Evolutionary conservation across 192 early-diverging fungal genomes (phyloP), one percentile per base, ranked within the genome.

Genomic region (Diversispora epigaea): DNA sequence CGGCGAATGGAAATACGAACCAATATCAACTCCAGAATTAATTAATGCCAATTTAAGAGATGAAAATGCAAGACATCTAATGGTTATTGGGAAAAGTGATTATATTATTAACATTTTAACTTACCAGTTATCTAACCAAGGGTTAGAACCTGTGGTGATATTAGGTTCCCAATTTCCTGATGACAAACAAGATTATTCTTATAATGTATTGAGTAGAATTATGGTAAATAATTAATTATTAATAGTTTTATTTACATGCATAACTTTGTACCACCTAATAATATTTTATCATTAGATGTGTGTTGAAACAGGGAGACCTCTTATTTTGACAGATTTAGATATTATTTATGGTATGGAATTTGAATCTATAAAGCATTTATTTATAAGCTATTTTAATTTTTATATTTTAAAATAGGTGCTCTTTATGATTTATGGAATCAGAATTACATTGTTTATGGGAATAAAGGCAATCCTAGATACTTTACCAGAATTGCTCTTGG

Each of bases 381-480:
- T 17, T 7, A 15, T 15, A 15, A 17, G 17, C 14, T 63, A 43
- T 49, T 21, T n/a, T 19, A 5, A 21, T 10, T 32, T 15, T 25
- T 25, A 46, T 44, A 17, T 15, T 6, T 66, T 6, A 41, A 17
- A 19, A 41, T 54, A 75, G 73, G 73, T 7, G 46, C 14, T 57
- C 65, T 75, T 17, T 75, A 75, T 25, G 73, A 75, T 25, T 49
- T 75, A 57, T 75, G 68, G 68, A 70, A 75, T 75, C 73, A 52
- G 11, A 75, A 75, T 67, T 75, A 72, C 32, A 40, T 69, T 19
- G 10, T 22, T 3, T 3, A 50, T 14, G 46, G 64, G 11, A 66
- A 40, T 43, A 15, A 65, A 22, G 67, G 19, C 11, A 45, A 52
- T 44, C 11, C 19, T 8, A 75, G 72, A 14, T 46, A 75, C 6